Percentiles rank a stretch among this genome's conserved stretches.
These are phyloP conservation scores for Hypoxylon sp. DNA, from an alignment of 2,329 filamentous ascomycete genomes.

Conservation along the genomic window DNA sequence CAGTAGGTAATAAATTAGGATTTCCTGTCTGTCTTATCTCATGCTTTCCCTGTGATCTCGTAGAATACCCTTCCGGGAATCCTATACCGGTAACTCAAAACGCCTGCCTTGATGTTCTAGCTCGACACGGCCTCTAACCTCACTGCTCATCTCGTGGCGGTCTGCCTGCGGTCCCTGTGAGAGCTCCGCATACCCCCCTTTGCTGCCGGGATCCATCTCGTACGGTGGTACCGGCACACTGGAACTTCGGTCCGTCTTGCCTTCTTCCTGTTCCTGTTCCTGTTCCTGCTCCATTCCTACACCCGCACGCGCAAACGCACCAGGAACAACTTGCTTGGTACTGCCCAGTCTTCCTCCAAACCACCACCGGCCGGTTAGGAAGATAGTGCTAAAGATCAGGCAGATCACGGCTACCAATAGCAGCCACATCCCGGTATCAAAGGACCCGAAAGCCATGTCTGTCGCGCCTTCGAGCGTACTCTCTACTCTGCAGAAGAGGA, in stretches of 20 bases:
- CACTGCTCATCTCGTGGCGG: constrained; percentile 12
- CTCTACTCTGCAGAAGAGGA: background rate
- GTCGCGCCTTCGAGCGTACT: background rate
- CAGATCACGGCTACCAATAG: background rate
- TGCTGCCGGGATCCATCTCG: constrained; percentile 6
- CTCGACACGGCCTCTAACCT: constrained; percentile 5
- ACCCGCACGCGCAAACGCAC: background rate
- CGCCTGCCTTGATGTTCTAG: background rate
- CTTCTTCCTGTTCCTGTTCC: background rate
- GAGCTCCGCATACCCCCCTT: constrained; percentile 10
- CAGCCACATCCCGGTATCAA: constrained; percentile 4
- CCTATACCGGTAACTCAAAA: constrained; percentile 7
- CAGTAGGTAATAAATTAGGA: background rate
- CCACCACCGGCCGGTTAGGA: constrained; percentile 1
- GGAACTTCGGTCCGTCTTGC: background rate
- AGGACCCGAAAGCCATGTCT: background rate
- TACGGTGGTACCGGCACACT: background rate
- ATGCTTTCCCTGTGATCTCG: background rate
- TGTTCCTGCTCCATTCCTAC: background rate
- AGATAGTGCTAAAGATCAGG: background rate
- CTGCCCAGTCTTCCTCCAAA: background rate
- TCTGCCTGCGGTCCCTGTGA: background rate
- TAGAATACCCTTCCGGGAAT: background rate
- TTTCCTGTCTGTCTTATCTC: background rate
- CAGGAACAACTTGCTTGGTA: too few relatives aligned